Evolutionary conservation across 179 eudicot species (phyloP).

Genomic region (Spinacia oleracea): DNA sequence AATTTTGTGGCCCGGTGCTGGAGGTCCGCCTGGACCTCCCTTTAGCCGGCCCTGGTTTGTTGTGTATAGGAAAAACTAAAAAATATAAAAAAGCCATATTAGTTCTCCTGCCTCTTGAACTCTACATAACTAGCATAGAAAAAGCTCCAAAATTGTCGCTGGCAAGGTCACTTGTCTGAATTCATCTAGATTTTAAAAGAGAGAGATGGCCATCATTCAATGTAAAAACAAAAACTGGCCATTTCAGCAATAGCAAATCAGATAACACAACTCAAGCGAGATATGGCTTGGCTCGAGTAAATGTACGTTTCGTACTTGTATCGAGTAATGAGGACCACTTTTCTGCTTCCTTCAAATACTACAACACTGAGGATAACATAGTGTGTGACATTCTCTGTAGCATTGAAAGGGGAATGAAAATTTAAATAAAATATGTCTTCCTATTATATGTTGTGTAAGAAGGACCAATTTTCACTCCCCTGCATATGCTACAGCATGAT

Average conservation of each 20-base stretch:
- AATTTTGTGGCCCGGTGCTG: too few relatives aligned
- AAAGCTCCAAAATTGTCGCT: neutral
- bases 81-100: neutral
- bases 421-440: neutral
- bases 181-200: neutral
- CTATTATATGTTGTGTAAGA: neutral
- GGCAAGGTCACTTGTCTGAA: neutral
- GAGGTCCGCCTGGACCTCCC: too few relatives aligned
- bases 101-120: neutral
- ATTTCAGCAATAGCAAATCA: neutral
- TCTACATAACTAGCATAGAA: neutral
- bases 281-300: neutral
- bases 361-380: neutral
- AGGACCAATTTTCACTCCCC: neutral
- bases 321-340: neutral
- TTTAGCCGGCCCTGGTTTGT: too few relatives aligned
- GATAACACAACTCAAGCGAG: neutral
- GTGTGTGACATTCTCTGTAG: neutral
- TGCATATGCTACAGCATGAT: neutral
- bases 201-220: neutral
- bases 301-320: too few relatives aligned
- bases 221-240: neutral
- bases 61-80: too few relatives aligned
- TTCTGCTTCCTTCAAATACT: neutral
- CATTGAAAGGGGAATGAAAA: neutral